Base-by-base conservation (phyloP, 805 yeast species). In the Starmerella tilneyi region DNA sequence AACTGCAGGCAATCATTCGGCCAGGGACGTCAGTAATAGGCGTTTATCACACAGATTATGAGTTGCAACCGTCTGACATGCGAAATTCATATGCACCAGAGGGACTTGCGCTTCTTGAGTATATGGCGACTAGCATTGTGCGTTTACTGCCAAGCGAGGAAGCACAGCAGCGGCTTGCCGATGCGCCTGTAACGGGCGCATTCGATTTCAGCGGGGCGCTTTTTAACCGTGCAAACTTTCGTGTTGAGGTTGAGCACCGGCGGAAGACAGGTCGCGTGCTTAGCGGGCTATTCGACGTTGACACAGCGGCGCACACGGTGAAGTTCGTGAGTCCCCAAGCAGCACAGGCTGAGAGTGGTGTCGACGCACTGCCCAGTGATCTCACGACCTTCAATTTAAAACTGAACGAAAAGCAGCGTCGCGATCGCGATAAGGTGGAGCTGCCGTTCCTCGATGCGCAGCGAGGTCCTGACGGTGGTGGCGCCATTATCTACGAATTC, bases 391-490 rank as follows among this genome's bases (percentile, higher is more conserved):
- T 89, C 68, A 88, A 88, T 54, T 67, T 89, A 45, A 70, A 78
- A 7, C 82, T 94, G 0, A 81, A 79, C 7, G 74, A 74, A 3
- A 80, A 76, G 55, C 96, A 92, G 59, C 78, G 74, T 50, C 58
- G 70, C 37, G 95, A 94, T 0, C 75, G 77, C 49, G 94, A 84
- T 21, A 78, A 81, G 50, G 96, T 92, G 3, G 94, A 82, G 39
- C 68, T 89, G 48, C 98, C 98, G n/a, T 89, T 70, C 61, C 66
- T 89, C 68, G 83, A 81, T 52, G 97, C 97, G 0, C 97, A 89
- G 58, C 70, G 74, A 46, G 51, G 60, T 11, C 68, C 65, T 27
- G 66, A 69, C 15, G 63, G 71, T 24, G 95, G 94, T 44, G 96
- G 97, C 16, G 96, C 98, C 1, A 88, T 92, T 54, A 94, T 89